A percentile compares a stretch with the other conserved stretches of the same genome.
phyloP scores from a whole-genome alignment of 768 basidiomycete genomes.

The Kwoniella dejecticola region DNA sequence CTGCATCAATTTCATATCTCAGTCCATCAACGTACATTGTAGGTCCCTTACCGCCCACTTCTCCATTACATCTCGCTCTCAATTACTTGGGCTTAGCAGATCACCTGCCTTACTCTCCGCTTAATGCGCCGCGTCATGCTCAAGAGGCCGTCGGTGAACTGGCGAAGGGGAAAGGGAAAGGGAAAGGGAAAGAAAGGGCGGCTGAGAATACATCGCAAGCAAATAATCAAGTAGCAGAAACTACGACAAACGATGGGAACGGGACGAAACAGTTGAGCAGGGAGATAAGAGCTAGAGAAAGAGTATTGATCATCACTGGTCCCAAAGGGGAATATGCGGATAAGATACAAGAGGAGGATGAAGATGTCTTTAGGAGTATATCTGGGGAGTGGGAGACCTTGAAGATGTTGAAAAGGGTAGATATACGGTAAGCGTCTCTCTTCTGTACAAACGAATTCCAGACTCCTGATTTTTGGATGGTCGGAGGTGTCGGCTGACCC shows the following conservation, averaged over 20 bases:
- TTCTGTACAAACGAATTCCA: too few species aligned
- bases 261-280: neutral
- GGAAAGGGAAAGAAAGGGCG: slow-evolving; percentile 19
- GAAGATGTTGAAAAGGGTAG: slow-evolving; percentile 29
- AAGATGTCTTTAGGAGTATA: slow-evolving; percentile 40
- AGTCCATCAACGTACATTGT: neutral
- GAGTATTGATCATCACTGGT: slow-evolving; percentile 36
- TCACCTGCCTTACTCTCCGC: neutral
- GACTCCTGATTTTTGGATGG: too few species aligned
- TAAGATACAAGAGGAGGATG: slow-evolving; percentile 42
- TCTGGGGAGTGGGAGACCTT: slow-evolving; percentile 30
- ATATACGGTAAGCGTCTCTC: slow-evolving; percentile 35
- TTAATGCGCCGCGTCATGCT: neutral
- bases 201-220: neutral
- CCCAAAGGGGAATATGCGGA: slow-evolving; percentile 20
- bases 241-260: neutral
- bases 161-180: neutral
- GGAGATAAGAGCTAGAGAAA: slow-evolving; percentile 10
- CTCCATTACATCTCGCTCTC: slow-evolving; percentile 38
- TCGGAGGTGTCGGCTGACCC: too few species aligned
- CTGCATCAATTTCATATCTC: neutral
- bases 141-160: neutral
- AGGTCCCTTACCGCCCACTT: slow-evolving; percentile 5
- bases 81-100: slow-evolving; percentile 33
- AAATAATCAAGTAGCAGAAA: neutral